Evolutionary conservation across 2,329 filamentous ascomycete species (phyloP), one percentile per base, ranked within the genome.

Genomic region (Cephalotrichum gorgonifer): DNA sequence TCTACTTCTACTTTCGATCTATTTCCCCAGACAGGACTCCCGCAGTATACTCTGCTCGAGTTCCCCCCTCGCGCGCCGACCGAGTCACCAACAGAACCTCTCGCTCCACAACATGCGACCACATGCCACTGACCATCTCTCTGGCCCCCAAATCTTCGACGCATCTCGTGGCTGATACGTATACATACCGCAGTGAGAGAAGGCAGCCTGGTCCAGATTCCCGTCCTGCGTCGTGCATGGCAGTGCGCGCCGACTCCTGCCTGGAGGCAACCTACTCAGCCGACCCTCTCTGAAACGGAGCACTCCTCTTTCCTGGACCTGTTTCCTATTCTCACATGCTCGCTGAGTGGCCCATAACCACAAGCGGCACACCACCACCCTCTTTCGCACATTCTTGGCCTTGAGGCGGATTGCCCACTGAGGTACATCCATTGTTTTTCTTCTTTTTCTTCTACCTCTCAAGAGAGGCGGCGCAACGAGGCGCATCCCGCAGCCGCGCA

Each of bases 131-230:
- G 31, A 39, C 38, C 41, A 42, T 41, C 47, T 49, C 17, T 12
- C 27, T 26, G 26, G 39, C 46, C 26, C 30, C 35, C 46, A 41
- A 48, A 48, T 30, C 39, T 39, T 49, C 28, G 30, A 49, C 47
- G 41, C 47, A 49, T 44, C 47, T 41, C 44, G 47, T 49, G 47
- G 47, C 30, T 42, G 38, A 49, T 47, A 47, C 30, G 7, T 39
- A 6, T 7, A 44, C 39, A 6, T 39, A 20, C 35, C 45, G 23
- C 25, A 23, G n/a, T n/a, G n/a, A 31, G 45, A 47, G 27, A 39
- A 47, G 45, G 47, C 46, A 33, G 46, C 46, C 46, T 48, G 17
- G 46, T n/a, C 20, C n/a, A 39, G 20, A 6, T 17, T 20, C 7
- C 33, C 6, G 6, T 6, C 27, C 27, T 12, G 6, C 27, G 35